Conservation (phyloP, 2,329 filamentous ascomycete genomes). For the Colletotrichum godetiae region DNA sequence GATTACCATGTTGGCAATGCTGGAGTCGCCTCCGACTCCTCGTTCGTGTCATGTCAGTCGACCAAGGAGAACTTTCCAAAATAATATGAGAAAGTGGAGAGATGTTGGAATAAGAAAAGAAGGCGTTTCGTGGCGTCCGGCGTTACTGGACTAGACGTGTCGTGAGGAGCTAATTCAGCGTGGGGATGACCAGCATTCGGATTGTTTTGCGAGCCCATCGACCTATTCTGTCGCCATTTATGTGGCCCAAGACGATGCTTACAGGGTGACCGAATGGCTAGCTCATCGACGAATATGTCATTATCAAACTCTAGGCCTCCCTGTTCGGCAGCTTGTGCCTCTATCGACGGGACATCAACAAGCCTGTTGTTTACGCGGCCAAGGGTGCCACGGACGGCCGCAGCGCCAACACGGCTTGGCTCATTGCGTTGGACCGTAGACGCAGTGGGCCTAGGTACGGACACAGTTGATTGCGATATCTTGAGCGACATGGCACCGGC, state of each 20-base stretch:
- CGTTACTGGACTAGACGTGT: neutral
- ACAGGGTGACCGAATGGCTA: neutral
- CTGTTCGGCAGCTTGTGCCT: neutral
- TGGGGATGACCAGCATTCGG: constrained; percentile 3
- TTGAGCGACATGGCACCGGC: constrained; percentile 26
- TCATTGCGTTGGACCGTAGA: neutral
- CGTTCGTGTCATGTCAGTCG: neutral
- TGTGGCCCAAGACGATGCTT: neutral
- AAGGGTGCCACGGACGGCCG: constrained; percentile 10
- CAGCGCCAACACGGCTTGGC: constrained; percentile 13
- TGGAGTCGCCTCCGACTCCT: neutral
- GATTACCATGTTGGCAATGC: constrained; percentile 5
- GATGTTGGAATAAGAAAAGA: constrained; percentile 34
- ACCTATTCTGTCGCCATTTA: neutral
- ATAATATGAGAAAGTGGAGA: constrained; percentile 19
- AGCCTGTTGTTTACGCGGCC: constrained; percentile 3
- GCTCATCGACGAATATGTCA: neutral
- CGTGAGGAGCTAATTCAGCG: neutral
- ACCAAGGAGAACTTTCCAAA: constrained; percentile 28
- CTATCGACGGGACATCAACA: neutral
- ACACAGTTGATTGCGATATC: constrained; percentile 32
- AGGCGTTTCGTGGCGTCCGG: constrained; percentile 30
- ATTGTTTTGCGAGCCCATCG: neutral
- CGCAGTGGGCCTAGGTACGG: constrained; percentile 19
- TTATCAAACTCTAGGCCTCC: neutral